phyloP scores from a whole-genome alignment of 495 filamentous ascomycete species.

The Xylaria acuta region DNA sequence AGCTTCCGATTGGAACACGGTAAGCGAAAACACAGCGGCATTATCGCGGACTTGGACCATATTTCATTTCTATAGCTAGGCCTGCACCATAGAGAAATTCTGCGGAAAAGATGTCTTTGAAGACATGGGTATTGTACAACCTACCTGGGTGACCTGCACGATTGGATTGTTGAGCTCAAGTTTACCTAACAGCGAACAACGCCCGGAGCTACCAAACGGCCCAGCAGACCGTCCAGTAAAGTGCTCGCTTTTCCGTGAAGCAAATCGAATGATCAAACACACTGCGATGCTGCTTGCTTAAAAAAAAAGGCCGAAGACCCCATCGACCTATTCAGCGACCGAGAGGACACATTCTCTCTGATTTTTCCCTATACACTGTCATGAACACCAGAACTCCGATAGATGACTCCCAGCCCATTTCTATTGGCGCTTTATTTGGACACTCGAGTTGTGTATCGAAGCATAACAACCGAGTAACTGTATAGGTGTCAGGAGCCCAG shows the following conservation, averaged over 20 bases:
- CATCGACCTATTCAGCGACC: not conserved
- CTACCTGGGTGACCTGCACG: not conserved
- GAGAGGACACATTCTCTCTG: not conserved
- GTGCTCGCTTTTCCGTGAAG: not conserved
- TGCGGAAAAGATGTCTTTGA: not conserved
- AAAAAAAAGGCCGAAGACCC: not conserved
- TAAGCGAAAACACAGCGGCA: not conserved
- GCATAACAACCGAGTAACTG: conserved; percentile 62
- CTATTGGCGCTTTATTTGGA: conserved; percentile 16
- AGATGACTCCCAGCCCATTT: conserved; percentile 3
- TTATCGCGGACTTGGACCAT: not conserved
- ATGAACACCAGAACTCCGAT: conserved; percentile 20
- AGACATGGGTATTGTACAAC: conserved; percentile 10
- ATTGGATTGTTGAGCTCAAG: not conserved
- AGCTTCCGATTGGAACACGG: not conserved
- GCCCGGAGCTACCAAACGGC: not conserved
- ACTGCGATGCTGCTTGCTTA: not conserved
- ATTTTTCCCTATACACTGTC: not conserved
- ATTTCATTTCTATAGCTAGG: not conserved
- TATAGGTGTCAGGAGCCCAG: conserved; percentile 17
- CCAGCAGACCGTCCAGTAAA: not conserved
- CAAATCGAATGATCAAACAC: not conserved
- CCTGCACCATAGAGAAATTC: not conserved
- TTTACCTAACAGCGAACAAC: conserved; percentile 4
- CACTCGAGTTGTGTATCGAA: conserved; percentile 38